These are phyloP conservation scores for Fistulinella cinereoalba DNA, from an alignment of 1,284 basidiomycete species.

Conservation along the genomic window DNA sequence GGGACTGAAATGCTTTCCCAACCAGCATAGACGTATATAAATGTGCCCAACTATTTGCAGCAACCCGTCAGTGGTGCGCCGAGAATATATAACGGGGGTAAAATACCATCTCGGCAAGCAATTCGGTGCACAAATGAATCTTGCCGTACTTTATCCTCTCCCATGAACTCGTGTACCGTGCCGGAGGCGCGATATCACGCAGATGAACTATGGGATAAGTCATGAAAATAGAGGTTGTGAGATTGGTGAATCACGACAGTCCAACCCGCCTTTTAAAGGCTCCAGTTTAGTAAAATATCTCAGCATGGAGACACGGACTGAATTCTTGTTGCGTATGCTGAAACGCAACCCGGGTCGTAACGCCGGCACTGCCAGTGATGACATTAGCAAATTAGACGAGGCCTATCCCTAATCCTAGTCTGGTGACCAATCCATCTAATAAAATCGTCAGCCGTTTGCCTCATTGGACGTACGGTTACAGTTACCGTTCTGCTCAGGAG, in stretches of 20 bases:
- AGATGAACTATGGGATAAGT: slow-evolving; percentile 34
- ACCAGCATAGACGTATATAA: slow-evolving; percentile 57
- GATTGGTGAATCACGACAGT: neutral
- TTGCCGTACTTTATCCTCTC: slow-evolving; percentile 50
- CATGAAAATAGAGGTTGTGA: slow-evolving; percentile 12
- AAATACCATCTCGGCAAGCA: slow-evolving; percentile 57
- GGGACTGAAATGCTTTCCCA: slow-evolving; percentile 5
- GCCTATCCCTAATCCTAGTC: slow-evolving; percentile 1
- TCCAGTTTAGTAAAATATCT: neutral
- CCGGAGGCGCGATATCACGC: slow-evolving; percentile 41
- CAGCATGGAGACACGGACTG: neutral
- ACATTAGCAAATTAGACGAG: slow-evolving; percentile 1
- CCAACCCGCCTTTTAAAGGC: slow-evolving; percentile 14
- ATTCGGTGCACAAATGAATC: slow-evolving; percentile 53
- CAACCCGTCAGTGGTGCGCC: slow-evolving; percentile 19
- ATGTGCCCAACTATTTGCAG: slow-evolving; percentile 41
- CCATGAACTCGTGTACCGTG: slow-evolving; percentile 45
- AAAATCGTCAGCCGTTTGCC: neutral
- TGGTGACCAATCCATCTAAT: neutral
- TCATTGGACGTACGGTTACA: neutral
- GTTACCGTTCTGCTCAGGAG: neutral
- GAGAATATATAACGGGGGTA: neutral
- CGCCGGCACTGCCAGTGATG: neutral
- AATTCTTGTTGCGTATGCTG: neutral
- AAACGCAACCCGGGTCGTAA: slow-evolving; percentile 3